Base-by-base conservation (phyloP, 345 rosid genomes). In the Trapa incisa region DNA sequence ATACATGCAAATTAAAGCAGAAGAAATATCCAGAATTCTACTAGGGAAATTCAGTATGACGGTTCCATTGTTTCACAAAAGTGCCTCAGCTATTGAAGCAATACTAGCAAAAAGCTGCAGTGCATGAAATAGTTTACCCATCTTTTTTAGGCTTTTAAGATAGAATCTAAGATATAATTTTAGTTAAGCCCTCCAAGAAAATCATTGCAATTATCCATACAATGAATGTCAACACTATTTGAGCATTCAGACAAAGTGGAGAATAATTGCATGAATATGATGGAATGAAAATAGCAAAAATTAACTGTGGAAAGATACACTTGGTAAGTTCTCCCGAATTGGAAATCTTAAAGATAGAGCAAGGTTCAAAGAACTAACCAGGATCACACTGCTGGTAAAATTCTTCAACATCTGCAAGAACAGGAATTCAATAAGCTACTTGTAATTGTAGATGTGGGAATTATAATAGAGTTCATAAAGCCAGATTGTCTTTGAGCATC, bases 341-440 rank as follows among this genome's bases (percentile, higher is more conserved):
- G 53, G 39, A 65, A 37, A 42, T 6, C 37, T 41, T 29, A 43
- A 64, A 41, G 52, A 45, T 22, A 47, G 35, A 42, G 56, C 48
- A 38, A 43, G 4, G 66, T 4, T 37, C 29, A 33, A 69, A 77
- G 29, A 45, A 77, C 81, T 78, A 66, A 84, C 92, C 89, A 66
- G 92, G 92, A 81, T 86, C 92, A 63, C 92, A 86, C 75, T 81
- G 87, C 68, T 75, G 77, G 68, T 67, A 84, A 73, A 86, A 86
- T 65, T 79, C 84, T 68, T 84, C 83, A 6, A 83, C 89, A 72
- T 86, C 92, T 84, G 79, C 85, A 74, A 65, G 60, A 42, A 14
- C 57, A 75, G 13, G 60, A 54, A 7, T n/a, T 6, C 2, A 54
- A n/a, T 54, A 54, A 54, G 60, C 33, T n/a, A 54, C 33, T 17